A percentile compares a stretch with the other conserved stretches of the same genome.
phyloP scores from a whole-genome alignment of 148 eudicot genomes.

The Fallopia convolvulus region DNA sequence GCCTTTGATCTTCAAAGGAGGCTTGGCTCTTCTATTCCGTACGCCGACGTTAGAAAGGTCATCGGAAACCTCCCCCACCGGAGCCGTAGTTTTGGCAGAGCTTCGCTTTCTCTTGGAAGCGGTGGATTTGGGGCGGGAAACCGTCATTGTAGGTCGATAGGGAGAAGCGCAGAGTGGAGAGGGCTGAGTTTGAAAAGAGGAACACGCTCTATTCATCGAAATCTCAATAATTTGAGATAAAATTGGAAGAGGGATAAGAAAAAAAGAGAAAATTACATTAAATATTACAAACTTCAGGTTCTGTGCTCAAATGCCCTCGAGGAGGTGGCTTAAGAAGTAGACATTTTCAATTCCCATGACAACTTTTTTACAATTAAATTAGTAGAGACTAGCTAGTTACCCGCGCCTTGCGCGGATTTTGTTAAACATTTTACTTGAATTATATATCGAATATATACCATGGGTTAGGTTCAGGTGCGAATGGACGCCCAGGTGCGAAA shows the following conservation, averaged over 20 bases:
- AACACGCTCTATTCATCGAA: neutral
- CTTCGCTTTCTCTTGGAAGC: neutral
- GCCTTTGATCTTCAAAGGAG: neutral
- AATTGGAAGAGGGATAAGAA: neutral
- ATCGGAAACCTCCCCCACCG: neutral
- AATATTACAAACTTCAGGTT: neutral
- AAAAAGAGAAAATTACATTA: neutral
- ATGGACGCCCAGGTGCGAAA: too few species aligned
- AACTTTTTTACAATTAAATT: too few species aligned
- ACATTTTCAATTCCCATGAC: too few species aligned
- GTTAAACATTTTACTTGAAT: too few species aligned
- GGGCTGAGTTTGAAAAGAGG: neutral
- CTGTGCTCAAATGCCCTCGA: neutral
- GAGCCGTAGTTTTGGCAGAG: neutral
- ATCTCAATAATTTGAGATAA: neutral
- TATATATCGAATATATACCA: too few species aligned
- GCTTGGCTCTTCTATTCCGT: neutral
- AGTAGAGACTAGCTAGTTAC: too few species aligned
- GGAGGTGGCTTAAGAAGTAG: neutral
- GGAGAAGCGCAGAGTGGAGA: neutral
- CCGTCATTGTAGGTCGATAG: neutral
- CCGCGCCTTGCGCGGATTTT: too few species aligned
- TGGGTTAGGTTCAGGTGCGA: too few species aligned
- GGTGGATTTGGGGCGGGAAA: constrained; percentile 4
- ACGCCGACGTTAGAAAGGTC: neutral